Percentiles rank a stretch among this genome's conserved stretches.
These are phyloP conservation scores for Penicillium sclerotiorum DNA, from an alignment of 2,329 filamentous ascomycete species.

Conservation along the genomic window DNA sequence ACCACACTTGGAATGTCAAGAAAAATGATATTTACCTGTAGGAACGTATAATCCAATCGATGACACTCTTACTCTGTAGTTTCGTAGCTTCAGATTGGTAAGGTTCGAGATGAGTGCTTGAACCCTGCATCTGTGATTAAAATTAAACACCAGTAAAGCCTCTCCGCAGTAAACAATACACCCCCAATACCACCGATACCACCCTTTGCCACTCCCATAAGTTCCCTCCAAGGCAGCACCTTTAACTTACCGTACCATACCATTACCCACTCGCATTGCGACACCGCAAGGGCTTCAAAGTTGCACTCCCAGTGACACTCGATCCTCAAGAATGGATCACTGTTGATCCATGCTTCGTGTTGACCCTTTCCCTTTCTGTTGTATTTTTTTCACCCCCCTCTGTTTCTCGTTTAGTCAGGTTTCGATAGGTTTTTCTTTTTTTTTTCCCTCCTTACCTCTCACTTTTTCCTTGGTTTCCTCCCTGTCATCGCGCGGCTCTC, in stretches of 20 bases:
- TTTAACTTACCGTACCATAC: conserved; percentile 15
- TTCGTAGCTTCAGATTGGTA: no score
- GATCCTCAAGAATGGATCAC: conserved; percentile 28
- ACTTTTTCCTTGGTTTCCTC: background rate
- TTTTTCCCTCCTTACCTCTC: background rate
- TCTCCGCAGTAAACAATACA: conserved; percentile 1
- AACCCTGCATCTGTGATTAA: no score
- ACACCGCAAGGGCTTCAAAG: conserved; percentile 30
- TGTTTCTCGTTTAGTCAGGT: background rate
- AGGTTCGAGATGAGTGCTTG: no score
- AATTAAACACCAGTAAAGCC: background rate
- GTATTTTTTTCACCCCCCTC: conserved; percentile 2
- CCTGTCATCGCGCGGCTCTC: conserved; percentile 4
- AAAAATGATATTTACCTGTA: background rate
- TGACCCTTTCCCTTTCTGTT: conserved; percentile 7
- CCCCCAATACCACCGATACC: background rate
- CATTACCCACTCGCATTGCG: conserved; percentile 22
- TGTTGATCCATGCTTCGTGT: conserved; percentile 30
- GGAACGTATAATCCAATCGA: no score
- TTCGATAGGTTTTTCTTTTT: background rate
- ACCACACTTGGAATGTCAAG: conserved; percentile 18
- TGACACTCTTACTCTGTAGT: no score
- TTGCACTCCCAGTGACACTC: conserved; percentile 28
- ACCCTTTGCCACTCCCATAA: background rate
- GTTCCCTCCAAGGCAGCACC: background rate